phyloP scores from a whole-genome alignment of 441 rosid species.

The Erodium texanum region DNA sequence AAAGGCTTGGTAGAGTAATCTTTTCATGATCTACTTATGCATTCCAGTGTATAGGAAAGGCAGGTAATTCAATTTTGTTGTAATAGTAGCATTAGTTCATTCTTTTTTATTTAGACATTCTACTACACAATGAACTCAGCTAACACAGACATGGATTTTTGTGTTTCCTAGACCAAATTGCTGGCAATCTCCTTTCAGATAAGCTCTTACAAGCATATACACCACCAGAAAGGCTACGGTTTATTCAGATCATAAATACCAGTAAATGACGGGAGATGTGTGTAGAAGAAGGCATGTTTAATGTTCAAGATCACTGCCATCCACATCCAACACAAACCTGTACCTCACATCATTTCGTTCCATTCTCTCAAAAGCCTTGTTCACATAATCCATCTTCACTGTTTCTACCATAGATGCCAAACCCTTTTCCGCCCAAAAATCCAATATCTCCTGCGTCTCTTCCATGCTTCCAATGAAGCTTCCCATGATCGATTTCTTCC shows the following conservation, averaged over 20 bases:
- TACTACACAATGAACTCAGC: neutral
- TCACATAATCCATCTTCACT: constrained; percentile 31
- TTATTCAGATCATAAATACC: neutral
- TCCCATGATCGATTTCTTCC: constrained; percentile 31
- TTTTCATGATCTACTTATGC: neutral
- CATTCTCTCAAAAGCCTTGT: constrained; percentile 36
- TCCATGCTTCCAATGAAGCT: constrained; percentile 35
- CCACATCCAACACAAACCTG: constrained; percentile 37
- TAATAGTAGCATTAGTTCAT: neutral
- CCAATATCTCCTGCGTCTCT: constrained; percentile 33
- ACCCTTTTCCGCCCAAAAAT: constrained; percentile 34
- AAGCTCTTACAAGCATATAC: neutral
- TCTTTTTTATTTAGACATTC: neutral
- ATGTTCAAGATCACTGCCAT: constrained; percentile 26
- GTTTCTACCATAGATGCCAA: constrained; percentile 32
- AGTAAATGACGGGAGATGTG: neutral
- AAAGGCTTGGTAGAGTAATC: neutral
- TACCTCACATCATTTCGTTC: constrained; percentile 38
- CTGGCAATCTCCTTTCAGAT: neutral
- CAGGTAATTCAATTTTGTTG: neutral
- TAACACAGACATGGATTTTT: neutral
- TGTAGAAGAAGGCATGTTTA: neutral
- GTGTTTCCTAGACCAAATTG: neutral
- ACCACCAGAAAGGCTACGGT: neutral
- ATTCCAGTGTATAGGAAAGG: neutral